Percentiles rank a stretch among this genome's conserved stretches.
Conservation (phyloP, 2,329 filamentous ascomycete species). For the Allantophomopsis cytisporea region DNA sequence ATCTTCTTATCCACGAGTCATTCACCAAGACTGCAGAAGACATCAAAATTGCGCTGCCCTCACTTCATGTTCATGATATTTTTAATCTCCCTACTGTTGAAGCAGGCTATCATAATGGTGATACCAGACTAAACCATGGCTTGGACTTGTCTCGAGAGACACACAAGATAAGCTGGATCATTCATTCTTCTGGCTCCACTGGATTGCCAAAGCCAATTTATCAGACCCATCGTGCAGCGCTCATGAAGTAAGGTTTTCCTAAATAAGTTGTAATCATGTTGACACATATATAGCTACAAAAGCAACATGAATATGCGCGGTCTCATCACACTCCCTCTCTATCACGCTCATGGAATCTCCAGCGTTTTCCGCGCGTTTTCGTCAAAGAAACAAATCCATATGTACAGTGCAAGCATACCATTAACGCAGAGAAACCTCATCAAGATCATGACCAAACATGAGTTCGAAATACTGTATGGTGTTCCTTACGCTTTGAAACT, state of each 20-base stretch:
- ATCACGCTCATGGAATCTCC: constrained; percentile 44
- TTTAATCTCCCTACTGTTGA: neutral
- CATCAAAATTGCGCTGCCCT: constrained; percentile 2
- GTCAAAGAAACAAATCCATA: constrained; percentile 31
- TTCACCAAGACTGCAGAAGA: constrained; percentile 3
- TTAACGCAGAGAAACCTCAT: constrained; percentile 35
- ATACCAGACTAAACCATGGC: constrained; percentile 7
- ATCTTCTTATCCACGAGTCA: constrained; percentile 5
- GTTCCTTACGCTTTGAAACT: constrained; percentile 54
- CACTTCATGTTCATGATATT: neutral
- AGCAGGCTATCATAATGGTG: constrained; percentile 4
- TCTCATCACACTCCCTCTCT: constrained; percentile 42
- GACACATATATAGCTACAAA: neutral
- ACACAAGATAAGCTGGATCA: constrained; percentile 14
- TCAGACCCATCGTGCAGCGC: constrained; percentile 25
- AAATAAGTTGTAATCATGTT: neutral
- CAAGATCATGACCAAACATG: constrained; percentile 24
- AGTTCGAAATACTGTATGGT: constrained; percentile 41
- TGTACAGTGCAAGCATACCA: constrained; percentile 41
- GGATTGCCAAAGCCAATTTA: constrained; percentile 49
- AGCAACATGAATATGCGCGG: constrained; percentile 6
- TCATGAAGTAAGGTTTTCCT: constrained; percentile 9
- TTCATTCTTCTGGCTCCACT: constrained; percentile 30
- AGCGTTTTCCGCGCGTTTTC: constrained; percentile 38
- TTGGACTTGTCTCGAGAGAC: constrained; percentile 12